Base-by-base conservation (phyloP, 2,329 filamentous ascomycete species). In the Septoria linicola region DNA sequence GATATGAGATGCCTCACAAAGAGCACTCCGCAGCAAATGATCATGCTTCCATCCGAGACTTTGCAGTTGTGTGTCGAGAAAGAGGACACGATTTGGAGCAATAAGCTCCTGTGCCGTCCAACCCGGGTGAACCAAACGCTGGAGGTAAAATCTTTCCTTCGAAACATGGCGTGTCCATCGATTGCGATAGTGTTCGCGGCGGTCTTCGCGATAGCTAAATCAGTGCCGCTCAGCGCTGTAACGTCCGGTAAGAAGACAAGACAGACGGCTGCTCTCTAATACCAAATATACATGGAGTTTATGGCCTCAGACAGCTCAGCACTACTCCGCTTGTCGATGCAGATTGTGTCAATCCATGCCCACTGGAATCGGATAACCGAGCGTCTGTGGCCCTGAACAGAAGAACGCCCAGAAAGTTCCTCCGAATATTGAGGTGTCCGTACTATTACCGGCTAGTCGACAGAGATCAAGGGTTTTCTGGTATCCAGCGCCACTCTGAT, bases 41-140 rank as follows among this genome's bases (percentile, higher is more conserved):
- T 34, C 13, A 13, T 34, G 31, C 14, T 34, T 34, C 31, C 31
- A 34, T 13, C 31, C 31, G 31, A 34, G 31, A 13, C 11, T 34
- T 13, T 13, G 31, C 6, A 34, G 14, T 5, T 41, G n/a, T 43
- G 30, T 25, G 40, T 27, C n/a, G 41, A 49, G 55, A 37, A 59
- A 57, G 2, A 44, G 27, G 2, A 57, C 42, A 2, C 14, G 14
- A 3, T 27, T 25, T 2, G 57, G 57, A 8, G 54, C 54, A 13
- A 59, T 31, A 7, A 60, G 53, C 21, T 60, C 58, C 30, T 59
- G 58, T 2, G 57, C 42, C 7, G 56, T 59, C 57, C 57, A 58
- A 13, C 55, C 55, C 17, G 49, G 3, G 41, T 25, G n/a, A 44
- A 44, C 19, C 41, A 44, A 4, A 44, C 16, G n/a, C 16, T 32